Percentiles rank a stretch among this genome's conserved stretches.
phyloP scores from a whole-genome alignment of 1,284 basidiomycete genomes.

The Ceratobasidium sp. region DNA sequence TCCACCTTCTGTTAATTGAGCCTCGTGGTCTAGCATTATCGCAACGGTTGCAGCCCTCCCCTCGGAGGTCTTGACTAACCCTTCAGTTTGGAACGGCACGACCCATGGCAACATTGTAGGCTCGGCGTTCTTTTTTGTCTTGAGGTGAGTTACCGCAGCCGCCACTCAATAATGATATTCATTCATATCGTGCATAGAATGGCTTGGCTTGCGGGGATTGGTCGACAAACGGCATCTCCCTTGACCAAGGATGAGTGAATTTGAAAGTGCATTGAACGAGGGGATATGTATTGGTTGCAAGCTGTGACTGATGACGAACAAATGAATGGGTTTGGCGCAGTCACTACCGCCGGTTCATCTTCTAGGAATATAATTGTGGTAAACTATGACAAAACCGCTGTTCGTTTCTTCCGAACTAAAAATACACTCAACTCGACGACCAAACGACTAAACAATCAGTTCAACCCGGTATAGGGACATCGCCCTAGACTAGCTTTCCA shows the following conservation, averaged over 20 bases:
- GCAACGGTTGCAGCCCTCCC: constrained; percentile 70
- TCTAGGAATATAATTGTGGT: no score
- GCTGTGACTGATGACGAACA: no score
- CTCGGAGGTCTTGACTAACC: constrained; percentile 62
- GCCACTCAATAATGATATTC: not conserved
- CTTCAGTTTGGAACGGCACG: constrained; percentile 70
- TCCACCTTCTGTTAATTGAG: constrained; percentile 21
- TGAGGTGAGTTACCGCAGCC: constrained; percentile 60
- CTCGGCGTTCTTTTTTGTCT: constrained; percentile 64
- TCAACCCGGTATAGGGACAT: no score
- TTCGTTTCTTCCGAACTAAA: no score
- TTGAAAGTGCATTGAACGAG: not conserved
- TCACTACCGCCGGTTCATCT: no score
- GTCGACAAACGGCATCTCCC: constrained; percentile 15
- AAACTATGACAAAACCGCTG: no score
- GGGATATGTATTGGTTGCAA: no score
- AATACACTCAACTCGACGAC: no score
- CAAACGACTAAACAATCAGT: no score
- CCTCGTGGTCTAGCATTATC: constrained; percentile 60
- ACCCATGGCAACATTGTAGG: constrained; percentile 79
- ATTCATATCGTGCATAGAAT: not conserved
- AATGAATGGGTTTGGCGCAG: no score
- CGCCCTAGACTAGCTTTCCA: no score
- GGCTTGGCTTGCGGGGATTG: constrained; percentile 35
- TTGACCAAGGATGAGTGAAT: constrained; percentile 25